phyloP scores from a whole-genome alignment of 352 stramenopile species.

The Phytophthora parvispora region DNA sequence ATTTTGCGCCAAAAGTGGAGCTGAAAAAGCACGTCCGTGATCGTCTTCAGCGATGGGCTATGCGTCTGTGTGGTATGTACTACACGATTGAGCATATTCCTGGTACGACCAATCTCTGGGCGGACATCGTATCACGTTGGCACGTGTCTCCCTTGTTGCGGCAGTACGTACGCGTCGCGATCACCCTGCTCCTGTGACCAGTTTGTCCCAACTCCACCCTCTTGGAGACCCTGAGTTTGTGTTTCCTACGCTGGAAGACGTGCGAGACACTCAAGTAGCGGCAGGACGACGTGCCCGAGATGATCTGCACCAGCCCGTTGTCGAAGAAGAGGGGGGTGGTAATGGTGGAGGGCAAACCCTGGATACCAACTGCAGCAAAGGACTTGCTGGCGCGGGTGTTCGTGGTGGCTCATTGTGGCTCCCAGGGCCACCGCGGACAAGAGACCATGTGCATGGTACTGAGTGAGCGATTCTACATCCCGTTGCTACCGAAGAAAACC shows the following conservation, averaged over 20 bases:
- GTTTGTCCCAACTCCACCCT: not conserved
- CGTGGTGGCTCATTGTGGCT: slow-evolving; percentile 8
- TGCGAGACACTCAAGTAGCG: not conserved
- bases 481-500: not conserved
- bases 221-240: not conserved
- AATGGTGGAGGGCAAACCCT: not conserved
- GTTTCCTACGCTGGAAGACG: not conserved
- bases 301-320: not conserved
- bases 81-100: not conserved
- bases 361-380: not conserved
- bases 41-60: not conserved
- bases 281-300: not conserved
- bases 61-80: not conserved
- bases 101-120: not conserved
- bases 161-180: not conserved
- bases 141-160: not conserved
- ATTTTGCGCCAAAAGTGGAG: not conserved
- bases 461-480: slow-evolving; percentile 5
- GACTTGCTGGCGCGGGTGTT: slow-evolving; percentile 12
- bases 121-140: not conserved
- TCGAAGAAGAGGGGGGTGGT: not conserved
- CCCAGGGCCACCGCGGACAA: slow-evolving; percentile 12
- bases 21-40: slow-evolving; percentile 1
- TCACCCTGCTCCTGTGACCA: not conserved
- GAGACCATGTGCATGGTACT: slow-evolving; percentile 3